These are phyloP conservation scores for Metarhizium guizhouense DNA, from an alignment of 2,329 filamentous ascomycete genomes.

Conservation along the genomic window DNA sequence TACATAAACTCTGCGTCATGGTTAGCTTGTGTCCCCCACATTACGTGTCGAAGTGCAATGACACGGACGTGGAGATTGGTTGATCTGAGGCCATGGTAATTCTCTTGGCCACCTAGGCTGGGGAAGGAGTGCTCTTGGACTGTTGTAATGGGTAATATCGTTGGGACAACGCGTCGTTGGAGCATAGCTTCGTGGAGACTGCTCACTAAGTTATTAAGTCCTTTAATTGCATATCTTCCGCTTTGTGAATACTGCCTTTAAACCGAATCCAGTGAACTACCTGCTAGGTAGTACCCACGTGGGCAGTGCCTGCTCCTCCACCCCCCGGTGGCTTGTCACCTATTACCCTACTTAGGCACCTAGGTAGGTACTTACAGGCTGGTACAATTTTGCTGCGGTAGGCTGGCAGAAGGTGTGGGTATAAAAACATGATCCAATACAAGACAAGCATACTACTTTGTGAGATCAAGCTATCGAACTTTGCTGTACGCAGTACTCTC, in stretches of 20 bases:
- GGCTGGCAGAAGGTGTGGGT: too few relatives aligned
- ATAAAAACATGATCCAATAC: too few relatives aligned
- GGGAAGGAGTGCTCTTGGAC: too few relatives aligned
- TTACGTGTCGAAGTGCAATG: slow-evolving; percentile 60
- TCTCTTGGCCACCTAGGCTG: background rate
- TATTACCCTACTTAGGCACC: too few relatives aligned
- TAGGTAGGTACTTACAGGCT: too few relatives aligned
- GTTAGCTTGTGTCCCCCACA: slow-evolving; percentile 28
- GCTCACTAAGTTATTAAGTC: background rate
- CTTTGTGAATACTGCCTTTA: background rate
- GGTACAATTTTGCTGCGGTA: too few relatives aligned
- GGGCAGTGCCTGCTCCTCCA: too few relatives aligned
- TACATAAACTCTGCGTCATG: slow-evolving; percentile 48
- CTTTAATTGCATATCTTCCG: background rate
- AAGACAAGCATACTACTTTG: background rate
- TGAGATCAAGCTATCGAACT: background rate
- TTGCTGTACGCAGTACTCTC: background rate
- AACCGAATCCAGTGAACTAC: too few relatives aligned
- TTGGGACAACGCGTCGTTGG: too few relatives aligned
- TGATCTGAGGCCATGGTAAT: slow-evolving; percentile 11
- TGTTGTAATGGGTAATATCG: too few relatives aligned
- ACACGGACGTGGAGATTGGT: slow-evolving; percentile 61
- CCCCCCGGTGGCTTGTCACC: too few relatives aligned
- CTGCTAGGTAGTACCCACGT: too few relatives aligned
- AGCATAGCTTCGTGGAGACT: background rate